Conservation (phyloP, 1,284 basidiomycete species). For the Malassezia cuniculi region DNA sequence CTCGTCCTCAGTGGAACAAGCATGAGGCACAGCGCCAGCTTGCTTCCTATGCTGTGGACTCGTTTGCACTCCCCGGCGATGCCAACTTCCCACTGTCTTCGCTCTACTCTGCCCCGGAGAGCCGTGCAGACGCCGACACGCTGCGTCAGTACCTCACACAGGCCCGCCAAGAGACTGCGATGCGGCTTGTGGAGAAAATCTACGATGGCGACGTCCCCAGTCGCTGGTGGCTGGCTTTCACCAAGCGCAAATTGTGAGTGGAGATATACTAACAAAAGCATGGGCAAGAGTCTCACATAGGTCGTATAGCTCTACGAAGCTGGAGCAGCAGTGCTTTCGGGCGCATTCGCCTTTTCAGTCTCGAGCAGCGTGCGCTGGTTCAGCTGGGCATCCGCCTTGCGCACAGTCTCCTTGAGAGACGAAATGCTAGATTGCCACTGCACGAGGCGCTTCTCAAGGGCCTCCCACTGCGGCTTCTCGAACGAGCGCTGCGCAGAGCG, state of each 20-base stretch:
- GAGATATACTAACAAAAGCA: slow-evolving; percentile 13
- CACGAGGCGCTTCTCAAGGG: slow-evolving; percentile 27
- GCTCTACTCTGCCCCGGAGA: slow-evolving; percentile 70
- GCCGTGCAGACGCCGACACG: slow-evolving; percentile 68
- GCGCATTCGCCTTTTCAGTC: background rate
- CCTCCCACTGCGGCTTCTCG: slow-evolving; percentile 34
- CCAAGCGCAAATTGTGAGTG: slow-evolving; percentile 41
- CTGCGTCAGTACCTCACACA: slow-evolving; percentile 83
- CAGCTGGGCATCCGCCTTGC: background rate
- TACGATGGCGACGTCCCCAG: slow-evolving; percentile 80
- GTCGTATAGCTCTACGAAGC: background rate
- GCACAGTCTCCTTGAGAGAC: slow-evolving; percentile 28
- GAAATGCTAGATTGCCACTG: slow-evolving; percentile 36
- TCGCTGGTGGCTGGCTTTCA: slow-evolving; percentile 99
- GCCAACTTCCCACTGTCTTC: slow-evolving; percentile 86
- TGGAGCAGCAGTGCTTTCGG: background rate
- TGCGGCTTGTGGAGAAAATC: slow-evolving; percentile 70
- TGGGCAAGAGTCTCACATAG: slow-evolving; percentile 37
- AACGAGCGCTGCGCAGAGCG: slow-evolving; percentile 34
- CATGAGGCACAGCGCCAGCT: slow-evolving; percentile 78
- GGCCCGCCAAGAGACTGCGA: slow-evolving; percentile 76
- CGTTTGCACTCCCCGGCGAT: slow-evolving; percentile 86
- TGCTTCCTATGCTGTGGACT: slow-evolving; percentile 75
- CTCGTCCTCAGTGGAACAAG: slow-evolving; percentile 31
- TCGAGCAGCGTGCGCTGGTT: no score